Conservation (phyloP, 306 rosid species). For the Citrullus mucosospermus region DNA sequence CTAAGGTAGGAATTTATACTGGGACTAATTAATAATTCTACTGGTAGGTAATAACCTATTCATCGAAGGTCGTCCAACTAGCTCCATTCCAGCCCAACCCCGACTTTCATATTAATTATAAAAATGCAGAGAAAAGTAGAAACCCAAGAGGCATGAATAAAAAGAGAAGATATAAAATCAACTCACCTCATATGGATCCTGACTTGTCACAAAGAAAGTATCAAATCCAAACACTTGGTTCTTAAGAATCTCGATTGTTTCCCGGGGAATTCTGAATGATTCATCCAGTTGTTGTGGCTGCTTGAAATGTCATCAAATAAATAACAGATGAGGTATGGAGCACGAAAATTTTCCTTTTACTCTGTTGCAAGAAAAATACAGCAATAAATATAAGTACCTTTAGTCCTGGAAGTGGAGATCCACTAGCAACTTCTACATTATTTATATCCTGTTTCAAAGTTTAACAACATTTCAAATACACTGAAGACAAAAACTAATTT, state of each 20-base stretch:
- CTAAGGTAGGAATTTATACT: not conserved
- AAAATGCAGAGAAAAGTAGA: not conserved
- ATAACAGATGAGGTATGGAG: constrained; percentile 12
- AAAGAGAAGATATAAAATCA: not conserved
- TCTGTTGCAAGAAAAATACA: not conserved
- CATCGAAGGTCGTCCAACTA: not conserved
- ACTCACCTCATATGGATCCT: constrained; percentile 92
- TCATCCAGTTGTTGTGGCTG: constrained; percentile 82
- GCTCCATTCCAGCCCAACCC: not conserved
- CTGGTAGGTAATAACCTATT: not conserved
- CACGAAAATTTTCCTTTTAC: not conserved
- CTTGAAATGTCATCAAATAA: constrained; percentile 12
- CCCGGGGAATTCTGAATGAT: constrained; percentile 63
- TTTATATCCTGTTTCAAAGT: constrained; percentile 41
- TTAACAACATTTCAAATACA: constrained; percentile 21
- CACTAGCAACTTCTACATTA: constrained; percentile 62
- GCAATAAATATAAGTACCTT: constrained; percentile 57
- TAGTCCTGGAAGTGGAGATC: constrained; percentile 99
- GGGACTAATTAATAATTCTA: not conserved
- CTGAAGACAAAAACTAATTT: constrained; percentile 8
- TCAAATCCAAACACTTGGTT: constrained; percentile 91
- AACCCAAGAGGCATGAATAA: not conserved
- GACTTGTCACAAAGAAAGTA: constrained; percentile 81
- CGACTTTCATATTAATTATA: not conserved
- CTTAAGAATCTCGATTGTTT: constrained; percentile 66